Evolutionary conservation across 768 basidiomycete species (phyloP).

Genomic region (Leucocoprinus leucothites): DNA sequence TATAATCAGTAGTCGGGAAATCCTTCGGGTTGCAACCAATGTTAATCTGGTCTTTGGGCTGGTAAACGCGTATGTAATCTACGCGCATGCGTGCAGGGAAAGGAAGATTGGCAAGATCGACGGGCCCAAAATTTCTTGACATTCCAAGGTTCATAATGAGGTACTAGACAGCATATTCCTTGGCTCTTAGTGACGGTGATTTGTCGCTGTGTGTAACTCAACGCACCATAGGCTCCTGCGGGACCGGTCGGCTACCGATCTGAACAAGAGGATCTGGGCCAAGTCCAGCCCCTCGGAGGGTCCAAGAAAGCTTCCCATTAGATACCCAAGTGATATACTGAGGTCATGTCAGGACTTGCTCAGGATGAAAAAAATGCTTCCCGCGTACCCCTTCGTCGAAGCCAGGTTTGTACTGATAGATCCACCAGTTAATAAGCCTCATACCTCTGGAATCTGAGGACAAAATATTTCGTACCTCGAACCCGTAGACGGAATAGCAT

Average conservation of each 20-base stretch:
- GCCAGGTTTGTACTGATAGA: conserved; percentile 43
- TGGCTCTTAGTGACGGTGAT: conserved; percentile 7
- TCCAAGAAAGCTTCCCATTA: conserved; percentile 69
- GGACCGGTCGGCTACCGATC: conserved; percentile 64
- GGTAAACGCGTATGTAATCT: conserved; percentile 68
- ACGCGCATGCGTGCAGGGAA: conserved; percentile 60
- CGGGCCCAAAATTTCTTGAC: conserved; percentile 70
- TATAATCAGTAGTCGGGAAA: conserved; percentile 73
- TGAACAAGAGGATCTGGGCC: conserved; percentile 56
- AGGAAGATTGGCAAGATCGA: conserved; percentile 64
- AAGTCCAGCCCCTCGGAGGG: conserved; percentile 64
- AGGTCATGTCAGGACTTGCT: neutral
- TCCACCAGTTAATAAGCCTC: neutral
- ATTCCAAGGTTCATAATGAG: conserved; percentile 82
- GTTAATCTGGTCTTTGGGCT: conserved; percentile 55
- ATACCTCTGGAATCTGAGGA: neutral
- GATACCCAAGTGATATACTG: conserved; percentile 88
- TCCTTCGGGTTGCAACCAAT: conserved; percentile 69
- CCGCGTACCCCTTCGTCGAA: conserved; percentile 59
- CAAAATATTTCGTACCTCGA: conserved; percentile 46
- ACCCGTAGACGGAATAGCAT: conserved; percentile 77
- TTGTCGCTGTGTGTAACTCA: conserved; percentile 15
- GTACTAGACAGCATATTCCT: conserved; percentile 45
- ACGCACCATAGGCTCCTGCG: conserved; percentile 82
- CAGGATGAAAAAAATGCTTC: neutral